Evolutionary conservation across 192 early-diverging fungal genomes (phyloP), one percentile per base, ranked within the genome.

Genomic region (Allomyces macrogynus): DNA sequence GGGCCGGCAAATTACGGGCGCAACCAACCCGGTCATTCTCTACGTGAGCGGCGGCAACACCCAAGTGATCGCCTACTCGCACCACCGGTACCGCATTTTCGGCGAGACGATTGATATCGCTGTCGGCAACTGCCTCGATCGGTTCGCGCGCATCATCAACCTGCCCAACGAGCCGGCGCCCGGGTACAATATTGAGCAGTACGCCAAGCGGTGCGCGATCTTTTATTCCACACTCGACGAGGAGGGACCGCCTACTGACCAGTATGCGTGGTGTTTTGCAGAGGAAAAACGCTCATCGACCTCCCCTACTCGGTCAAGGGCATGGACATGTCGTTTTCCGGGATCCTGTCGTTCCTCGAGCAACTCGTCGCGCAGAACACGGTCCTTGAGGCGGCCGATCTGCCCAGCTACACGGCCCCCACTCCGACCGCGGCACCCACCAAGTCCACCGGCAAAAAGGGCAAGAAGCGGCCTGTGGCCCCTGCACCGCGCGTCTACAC

Each of bases 1-100:
- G 95, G 95, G 95, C 4, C 77, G 95, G 25, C 85, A 92, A 70
- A 92, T 99, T 60, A 99, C 95, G 22, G 89, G 87, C 22, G 95
- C 95, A 0, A 63, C 85, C 14, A 90, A 99, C 68, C 95, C 95
- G 1, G 87, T 99, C 3, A 91, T 99, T 20, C 78, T 99, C 0
- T 99, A 99, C 71, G 95, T 99, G 20, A 90, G 87, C 68, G 95
- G 95, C 23, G 95, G 95, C 25, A 99, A 99, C 72, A 99, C 95
- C 0, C 95, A 99, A 74, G 94, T 99, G 9, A 97, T 99, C 77
- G 94, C 95, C 0, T 99, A 95, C 71, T 85, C 94, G 25, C 86
- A 93, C 65, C 80, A 89, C 49, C 76, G 90, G 69, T 87, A 97
- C 72, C 82, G 93, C 40, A 99, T 99, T 32, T 99, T 99, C 78